Conservation (phyloP, 257 asterid genomes). For the Parsonsia alboflavescens region DNA sequence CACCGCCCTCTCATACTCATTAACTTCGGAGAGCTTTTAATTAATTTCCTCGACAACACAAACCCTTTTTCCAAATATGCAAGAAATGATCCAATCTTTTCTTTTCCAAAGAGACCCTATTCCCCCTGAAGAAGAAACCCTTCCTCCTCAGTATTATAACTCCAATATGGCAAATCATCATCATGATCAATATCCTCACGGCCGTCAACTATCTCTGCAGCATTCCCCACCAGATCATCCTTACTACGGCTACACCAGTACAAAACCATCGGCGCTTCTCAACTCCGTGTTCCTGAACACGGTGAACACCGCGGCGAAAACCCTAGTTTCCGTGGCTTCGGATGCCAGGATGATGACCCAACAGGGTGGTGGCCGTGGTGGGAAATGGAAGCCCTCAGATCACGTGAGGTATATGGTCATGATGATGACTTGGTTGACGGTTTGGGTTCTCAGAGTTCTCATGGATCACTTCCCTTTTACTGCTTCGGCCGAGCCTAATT, state of each 20-base stretch:
- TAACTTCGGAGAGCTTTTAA: too few relatives aligned
- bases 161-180: too few relatives aligned
- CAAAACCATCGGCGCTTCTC: slow-evolving; percentile 26
- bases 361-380: not conserved
- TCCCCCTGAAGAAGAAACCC: too few relatives aligned
- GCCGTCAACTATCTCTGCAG: too few relatives aligned
- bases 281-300: slow-evolving; percentile 28
- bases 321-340: slow-evolving; percentile 30
- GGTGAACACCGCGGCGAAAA: slow-evolving; percentile 31
- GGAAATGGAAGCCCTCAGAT: slow-evolving; percentile 26
- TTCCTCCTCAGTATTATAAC: too few relatives aligned
- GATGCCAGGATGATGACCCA: slow-evolving; percentile 1
- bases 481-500: not conserved
- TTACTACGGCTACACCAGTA: slow-evolving; percentile 12
- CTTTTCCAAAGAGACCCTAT: too few relatives aligned
- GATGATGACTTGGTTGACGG: slow-evolving; percentile 30
- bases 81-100: too few relatives aligned
- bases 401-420: slow-evolving; percentile 28
- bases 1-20: too few relatives aligned
- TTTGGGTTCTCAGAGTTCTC: slow-evolving; percentile 27
- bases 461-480: slow-evolving; percentile 30
- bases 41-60: too few relatives aligned
- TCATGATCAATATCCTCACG: too few relatives aligned
- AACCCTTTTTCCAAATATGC: too few relatives aligned
- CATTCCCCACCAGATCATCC: too few relatives aligned